Conservation (phyloP, 345 rosid species). For the Gossypium mustelinum region DNA sequence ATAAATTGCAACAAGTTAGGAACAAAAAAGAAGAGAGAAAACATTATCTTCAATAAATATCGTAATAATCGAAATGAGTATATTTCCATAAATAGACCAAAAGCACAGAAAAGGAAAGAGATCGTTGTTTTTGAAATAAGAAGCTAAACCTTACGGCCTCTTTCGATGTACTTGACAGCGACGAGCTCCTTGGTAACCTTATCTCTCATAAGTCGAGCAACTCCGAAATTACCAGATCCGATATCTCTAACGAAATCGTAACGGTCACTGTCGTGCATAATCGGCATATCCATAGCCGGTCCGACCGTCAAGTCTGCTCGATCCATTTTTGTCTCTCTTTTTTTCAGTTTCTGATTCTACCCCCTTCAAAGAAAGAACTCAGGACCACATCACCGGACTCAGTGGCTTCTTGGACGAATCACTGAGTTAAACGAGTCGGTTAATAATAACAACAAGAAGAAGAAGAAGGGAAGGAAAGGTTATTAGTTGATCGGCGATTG, state of each 20-base stretch:
- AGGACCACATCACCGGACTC: constrained; percentile 18
- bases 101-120: neutral
- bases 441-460: neutral
- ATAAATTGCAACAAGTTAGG: neutral
- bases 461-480: neutral
- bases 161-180: constrained; percentile 95
- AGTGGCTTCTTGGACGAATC: neutral
- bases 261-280: constrained; percentile 91
- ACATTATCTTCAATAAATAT: constrained; percentile 6
- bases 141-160: constrained; percentile 65
- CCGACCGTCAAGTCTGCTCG: constrained; percentile 46
- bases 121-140: neutral
- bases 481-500: constrained; percentile 14
- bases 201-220: constrained; percentile 86
- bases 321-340: constrained; percentile 34
- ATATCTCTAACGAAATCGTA: constrained; percentile 85
- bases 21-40: neutral
- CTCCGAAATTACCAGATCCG: constrained; percentile 90
- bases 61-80: constrained; percentile 13
- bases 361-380: neutral
- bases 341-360: constrained; percentile 6
- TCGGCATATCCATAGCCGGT: constrained; percentile 82
- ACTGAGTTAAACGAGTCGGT: neutral
- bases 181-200: constrained; percentile 75
- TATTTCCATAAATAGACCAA: constrained; percentile 20